Percentiles rank a stretch among this genome's conserved stretches.
Evolutionary conservation across 2,329 filamentous ascomycete genomes (phyloP).

Genomic region (Torrubiellomyces zombiae): DNA sequence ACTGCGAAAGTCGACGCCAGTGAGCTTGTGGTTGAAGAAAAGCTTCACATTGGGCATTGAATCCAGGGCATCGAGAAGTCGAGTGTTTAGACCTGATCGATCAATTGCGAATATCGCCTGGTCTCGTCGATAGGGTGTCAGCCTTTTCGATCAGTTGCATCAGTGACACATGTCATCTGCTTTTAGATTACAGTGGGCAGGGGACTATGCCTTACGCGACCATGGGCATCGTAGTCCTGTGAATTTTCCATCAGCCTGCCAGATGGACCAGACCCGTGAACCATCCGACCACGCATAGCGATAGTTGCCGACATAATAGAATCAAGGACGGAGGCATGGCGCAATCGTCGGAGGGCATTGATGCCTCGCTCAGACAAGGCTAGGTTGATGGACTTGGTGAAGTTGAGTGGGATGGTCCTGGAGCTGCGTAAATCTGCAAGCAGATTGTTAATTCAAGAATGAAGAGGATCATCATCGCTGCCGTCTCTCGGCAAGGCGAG

Average conservation of each 20-base stretch:
- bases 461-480: slow-evolving; percentile 3
- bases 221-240: slow-evolving; percentile 84
- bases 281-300: slow-evolving; percentile 93
- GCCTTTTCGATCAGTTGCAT: too few species aligned
- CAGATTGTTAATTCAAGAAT: too few species aligned
- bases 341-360: slow-evolving; percentile 62
- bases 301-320: slow-evolving; percentile 64
- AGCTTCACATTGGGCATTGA: slow-evolving; percentile 76
- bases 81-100: slow-evolving; percentile 65
- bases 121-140: neutral
- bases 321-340: slow-evolving; percentile 50
- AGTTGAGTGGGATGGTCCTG: slow-evolving; percentile 72
- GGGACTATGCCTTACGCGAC: slow-evolving; percentile 41
- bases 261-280: slow-evolving; percentile 52
- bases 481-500: slow-evolving; percentile 1
- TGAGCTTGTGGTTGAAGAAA: slow-evolving; percentile 86
- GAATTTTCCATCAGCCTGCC: slow-evolving; percentile 60
- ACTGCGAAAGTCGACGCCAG: slow-evolving; percentile 66
- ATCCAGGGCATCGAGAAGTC: slow-evolving; percentile 69
- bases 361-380: slow-evolving; percentile 89
- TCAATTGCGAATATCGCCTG: slow-evolving; percentile 78
- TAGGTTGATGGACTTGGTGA: slow-evolving; percentile 96
- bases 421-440: slow-evolving; percentile 70
- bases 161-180: too few species aligned
- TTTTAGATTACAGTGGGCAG: too few species aligned